Percentiles rank a stretch among this genome's conserved stretches.
phyloP scores from a whole-genome alignment of 306 rosid genomes.

The Inga leiocalycina region DNA sequence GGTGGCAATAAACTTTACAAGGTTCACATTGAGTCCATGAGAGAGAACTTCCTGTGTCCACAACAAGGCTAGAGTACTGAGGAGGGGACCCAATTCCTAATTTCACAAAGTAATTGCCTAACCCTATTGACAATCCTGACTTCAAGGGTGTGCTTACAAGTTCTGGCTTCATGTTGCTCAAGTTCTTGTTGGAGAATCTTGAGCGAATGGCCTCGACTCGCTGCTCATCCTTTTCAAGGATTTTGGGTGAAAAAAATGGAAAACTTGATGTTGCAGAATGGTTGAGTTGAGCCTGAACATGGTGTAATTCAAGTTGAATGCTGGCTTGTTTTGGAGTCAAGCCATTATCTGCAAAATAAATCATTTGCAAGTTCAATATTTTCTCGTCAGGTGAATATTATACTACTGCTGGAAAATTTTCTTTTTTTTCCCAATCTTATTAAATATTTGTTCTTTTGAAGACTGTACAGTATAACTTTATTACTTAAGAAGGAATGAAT shows the following conservation, averaged over 20 bases:
- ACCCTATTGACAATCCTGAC: constrained; percentile 50
- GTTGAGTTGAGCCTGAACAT: constrained; percentile 30
- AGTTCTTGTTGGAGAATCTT: constrained; percentile 25
- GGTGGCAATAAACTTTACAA: constrained; percentile 52
- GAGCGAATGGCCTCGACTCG: constrained; percentile 44
- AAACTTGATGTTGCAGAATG: constrained; percentile 35
- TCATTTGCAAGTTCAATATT: background rate
- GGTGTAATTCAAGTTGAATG: constrained; percentile 42
- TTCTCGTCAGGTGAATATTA: background rate
- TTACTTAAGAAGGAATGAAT: background rate
- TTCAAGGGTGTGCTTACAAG: constrained; percentile 46
- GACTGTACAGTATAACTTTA: background rate
- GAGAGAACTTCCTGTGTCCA: constrained; percentile 73
- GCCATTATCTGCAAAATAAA: constrained; percentile 46
- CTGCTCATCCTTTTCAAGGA: constrained; percentile 46
- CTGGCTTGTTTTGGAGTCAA: constrained; percentile 32
- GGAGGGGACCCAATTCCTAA: constrained; percentile 65
- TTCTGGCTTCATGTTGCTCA: constrained; percentile 11
- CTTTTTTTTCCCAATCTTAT: background rate
- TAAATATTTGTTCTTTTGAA: background rate
- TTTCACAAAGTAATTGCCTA: constrained; percentile 64
- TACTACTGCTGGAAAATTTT: background rate
- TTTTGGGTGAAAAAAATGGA: constrained; percentile 29
- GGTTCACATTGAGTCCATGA: constrained; percentile 76
- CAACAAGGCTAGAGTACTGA: constrained; percentile 47